Evolutionary conservation across 768 basidiomycete species (phyloP), one percentile per base, ranked within the genome.

Genomic region (Lactarius trivialis): DNA sequence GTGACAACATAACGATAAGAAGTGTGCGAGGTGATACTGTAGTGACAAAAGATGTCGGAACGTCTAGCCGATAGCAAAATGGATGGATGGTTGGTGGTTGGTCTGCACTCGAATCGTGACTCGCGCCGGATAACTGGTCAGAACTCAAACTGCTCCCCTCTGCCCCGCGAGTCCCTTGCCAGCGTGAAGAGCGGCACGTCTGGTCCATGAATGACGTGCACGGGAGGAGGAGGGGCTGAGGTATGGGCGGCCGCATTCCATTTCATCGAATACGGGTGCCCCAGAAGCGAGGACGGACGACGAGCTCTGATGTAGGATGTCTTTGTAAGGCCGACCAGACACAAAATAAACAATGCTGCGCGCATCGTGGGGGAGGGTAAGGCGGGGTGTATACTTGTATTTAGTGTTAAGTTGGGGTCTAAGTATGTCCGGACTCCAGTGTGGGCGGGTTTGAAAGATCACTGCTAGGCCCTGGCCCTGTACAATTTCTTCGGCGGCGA

Each of bases 401-500:
- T n/a, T 30, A 36, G 33, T 19, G 50, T 51, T n/a, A 48, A 48
- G 11, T 11, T 24, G 50, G 50, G 7, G 26, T 48, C 17, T 26
- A 51, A 55, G 8, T 11, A 49, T 24, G 54, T 19, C 26, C 14
- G 1, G 15, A 28, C 36, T 15, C 7, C 19, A 15, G 32, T 36
- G n/a, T n/a, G n/a, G n/a, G n/a, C 21, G 21, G 6, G 0, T 48
- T 36, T 19, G n/a, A 30, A 21, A 48, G 45, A 26, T 4, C 26
- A 48, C n/a, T 58, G 41, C 33, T 53, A 62, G 53, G 51, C 56
- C 33, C 26, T 37, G 26, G 43, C 61, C 37, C 21, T 37, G 26
- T 28, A 48, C 51, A 26, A 24, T 54, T 37, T 54, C 61, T 58
- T 21, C 21, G 39, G 0, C 28, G 17, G 12, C 15, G 19, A 33